Percentiles rank a stretch among this genome's conserved stretches.
phyloP scores from a whole-genome alignment of 495 filamentous ascomycete genomes.

The Pseudomonodictys pantanalensis region DNA sequence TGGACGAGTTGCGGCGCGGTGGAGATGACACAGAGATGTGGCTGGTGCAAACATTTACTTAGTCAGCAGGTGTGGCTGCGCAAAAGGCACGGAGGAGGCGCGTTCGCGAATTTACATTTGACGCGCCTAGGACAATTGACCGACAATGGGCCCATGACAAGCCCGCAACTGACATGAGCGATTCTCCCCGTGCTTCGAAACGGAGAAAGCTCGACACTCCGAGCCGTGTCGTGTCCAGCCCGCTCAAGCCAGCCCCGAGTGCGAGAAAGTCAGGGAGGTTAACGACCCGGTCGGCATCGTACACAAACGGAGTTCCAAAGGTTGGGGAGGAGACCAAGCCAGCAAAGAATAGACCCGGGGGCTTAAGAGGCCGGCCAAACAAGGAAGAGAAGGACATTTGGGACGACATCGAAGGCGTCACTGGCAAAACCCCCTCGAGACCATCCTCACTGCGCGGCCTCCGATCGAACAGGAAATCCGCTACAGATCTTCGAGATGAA shows the following conservation, averaged over 20 bases:
- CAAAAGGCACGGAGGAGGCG: background rate
- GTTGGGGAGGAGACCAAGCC: background rate
- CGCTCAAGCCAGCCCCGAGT: conserved; percentile 4
- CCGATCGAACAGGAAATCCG: background rate
- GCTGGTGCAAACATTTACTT: background rate
- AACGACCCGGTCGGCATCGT: background rate
- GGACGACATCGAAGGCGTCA: conserved; percentile 34
- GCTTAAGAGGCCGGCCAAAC: background rate
- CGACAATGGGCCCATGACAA: background rate
- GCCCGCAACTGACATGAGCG: conserved; percentile 22
- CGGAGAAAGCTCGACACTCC: conserved; percentile 36
- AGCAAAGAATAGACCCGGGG: background rate
- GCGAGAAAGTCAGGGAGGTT: conserved; percentile 11
- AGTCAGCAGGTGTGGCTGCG: background rate
- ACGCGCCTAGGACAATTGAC: background rate
- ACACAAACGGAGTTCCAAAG: background rate
- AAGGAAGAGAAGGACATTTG: conserved; percentile 30
- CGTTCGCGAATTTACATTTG: background rate
- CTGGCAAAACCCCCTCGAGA: conserved; percentile 1
- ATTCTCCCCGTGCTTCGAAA: conserved; percentile 32
- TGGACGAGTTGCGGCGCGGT: no score
- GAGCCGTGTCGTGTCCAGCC: conserved; percentile 14
- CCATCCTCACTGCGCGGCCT: background rate
- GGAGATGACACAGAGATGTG: background rate
- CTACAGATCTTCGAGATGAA: background rate